Evolutionary conservation across 75 land plant species (phyloP), one percentile per base, ranked within the genome.

Genomic region (Picea glauca): DNA sequence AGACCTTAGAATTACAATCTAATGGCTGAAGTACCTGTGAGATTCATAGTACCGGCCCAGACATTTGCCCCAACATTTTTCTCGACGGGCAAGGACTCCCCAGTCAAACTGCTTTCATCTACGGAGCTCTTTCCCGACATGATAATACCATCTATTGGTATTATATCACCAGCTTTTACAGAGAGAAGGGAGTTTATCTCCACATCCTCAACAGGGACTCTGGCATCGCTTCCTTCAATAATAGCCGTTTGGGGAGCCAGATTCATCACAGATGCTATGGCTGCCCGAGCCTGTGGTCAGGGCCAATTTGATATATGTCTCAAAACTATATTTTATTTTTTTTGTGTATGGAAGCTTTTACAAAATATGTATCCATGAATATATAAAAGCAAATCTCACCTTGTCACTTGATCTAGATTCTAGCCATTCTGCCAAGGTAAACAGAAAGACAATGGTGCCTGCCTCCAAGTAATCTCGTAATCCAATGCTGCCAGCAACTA

Each of bases 41-140:
- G 76, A 75, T 96, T 96, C 30, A 92, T 80, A 30, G 99, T 92
- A 80, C 98, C 98, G 11, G 95, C 99, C 95, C 93, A 96, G 23
- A 96, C 99, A 50, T 30, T 68, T 5, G 89, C 83, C 13, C 87
- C 90, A 21, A 77, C 86, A 40, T 85, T 88, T 78, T 96, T 96
- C 75, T 92, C 78, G 2, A 91, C 95, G 12, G 99, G 99, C 58
- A 81, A 77, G 6, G 99, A 87, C 84, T 96, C 99, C 58, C 99
- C 98, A 1, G 98, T 94, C 66, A 96, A 62, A 33, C 89, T 88
- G 58, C 91, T 92, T 81, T 96, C 98, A 70, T 96, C 99, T 11
- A 96, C 90, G 67, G 90, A 90, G 38, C 93, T 88, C 23, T 79
- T 83, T 11, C 99, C 99, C 8, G 96, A 92, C 5, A 87, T 79